Evolutionary conservation across 345 rosid genomes (phyloP), one percentile per base, ranked within the genome.

Genomic region (Populus nigra): DNA sequence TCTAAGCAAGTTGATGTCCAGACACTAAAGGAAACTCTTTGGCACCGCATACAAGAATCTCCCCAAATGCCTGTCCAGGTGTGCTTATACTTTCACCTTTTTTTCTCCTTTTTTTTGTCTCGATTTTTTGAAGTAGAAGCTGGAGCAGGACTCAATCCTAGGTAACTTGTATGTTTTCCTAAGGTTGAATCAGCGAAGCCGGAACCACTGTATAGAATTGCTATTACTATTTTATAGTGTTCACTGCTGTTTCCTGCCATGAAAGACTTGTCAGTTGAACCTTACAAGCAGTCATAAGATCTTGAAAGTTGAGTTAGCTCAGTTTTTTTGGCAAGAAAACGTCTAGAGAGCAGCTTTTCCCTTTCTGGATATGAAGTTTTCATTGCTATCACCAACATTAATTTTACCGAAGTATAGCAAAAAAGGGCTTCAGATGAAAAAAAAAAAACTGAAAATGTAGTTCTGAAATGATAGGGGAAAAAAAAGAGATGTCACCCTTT

Each of bases 1-100:
- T 90, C 97, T 57, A 95, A 93, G 85, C 99, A 90, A 93, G 97
- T 95, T 57, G 98, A 93, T 75, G 98, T 93, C 75, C 97, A 93
- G 85, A 78, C 78, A 53, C 87, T 95, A 68, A 95, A 95, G 83
- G 93, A 88, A 86, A 91, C 93, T 67, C 89, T 96, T 39, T 93
- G 98, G 99, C 90, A 82, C 59, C 92, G 86, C 49, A 84, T 93
- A 33, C 90, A 87, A 68, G 87, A 75, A 69, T 83, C 92, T 68
- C 86, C 91, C 22, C 83, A 84, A 85, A 38, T 65, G 23, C 79
- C 89, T 79, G 50, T 50, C 75, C 84, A 88, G 92, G 93, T 91
- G 79, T 45, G 69, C 65, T 73, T 15, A 36, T 15, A 23, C 18
- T 25, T 65, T 15, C 27, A 8, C 35, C 31, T 15, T 18, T 20